Base-by-base conservation (phyloP, 306 rosid genomes). In the Rosa persica region DNA sequence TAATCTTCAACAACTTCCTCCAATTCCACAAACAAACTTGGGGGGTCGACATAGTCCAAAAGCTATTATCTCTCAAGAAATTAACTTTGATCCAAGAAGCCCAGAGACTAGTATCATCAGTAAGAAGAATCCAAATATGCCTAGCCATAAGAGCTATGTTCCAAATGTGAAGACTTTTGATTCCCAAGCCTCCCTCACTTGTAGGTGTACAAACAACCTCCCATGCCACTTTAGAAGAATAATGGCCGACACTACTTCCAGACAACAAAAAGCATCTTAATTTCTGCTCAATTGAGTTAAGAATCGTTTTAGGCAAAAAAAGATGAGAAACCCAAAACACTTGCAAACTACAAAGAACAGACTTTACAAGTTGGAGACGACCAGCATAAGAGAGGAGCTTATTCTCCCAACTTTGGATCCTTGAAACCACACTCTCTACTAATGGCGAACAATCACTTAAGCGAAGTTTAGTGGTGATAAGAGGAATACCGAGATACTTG, bases 401-500 rank as follows among this genome's bases (percentile, higher is more conserved):
- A 3, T 66, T 36, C 46, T 38, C 44, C 47, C 23, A 66, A 38
- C 46, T 2, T 36, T 13, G 10, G 15, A 70, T 70, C 8, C 55
- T 19, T 20, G 19, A 70, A 6, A 3, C 38, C 23, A 70, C 12
- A 7, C 34, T 11, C 5, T 70, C 74, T 10, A 70, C 13, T 8
- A 42, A 12, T 8, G 54, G 20, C 15, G 3, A 0, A 70, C 27
- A 70, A 70, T 70, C 74, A 44, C 19, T 10, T 4, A 7, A 4
- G 23, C 19, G 6, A 3, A 70, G 20, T 0, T 70, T 70, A 8
- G 74, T n/a, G 13, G 38, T n/a, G 8, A 43, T 43, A 2, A 43
- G 30, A 3, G 55, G 52, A 3, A 70, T 43, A 8, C 43, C 67
- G 36, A 77, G 78, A 44, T 83, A 67, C 54, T 61, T 13, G 60